Evolutionary conservation across 768 basidiomycete species (phyloP), one percentile per base, ranked within the genome.

Genomic region (Mycena amicta): DNA sequence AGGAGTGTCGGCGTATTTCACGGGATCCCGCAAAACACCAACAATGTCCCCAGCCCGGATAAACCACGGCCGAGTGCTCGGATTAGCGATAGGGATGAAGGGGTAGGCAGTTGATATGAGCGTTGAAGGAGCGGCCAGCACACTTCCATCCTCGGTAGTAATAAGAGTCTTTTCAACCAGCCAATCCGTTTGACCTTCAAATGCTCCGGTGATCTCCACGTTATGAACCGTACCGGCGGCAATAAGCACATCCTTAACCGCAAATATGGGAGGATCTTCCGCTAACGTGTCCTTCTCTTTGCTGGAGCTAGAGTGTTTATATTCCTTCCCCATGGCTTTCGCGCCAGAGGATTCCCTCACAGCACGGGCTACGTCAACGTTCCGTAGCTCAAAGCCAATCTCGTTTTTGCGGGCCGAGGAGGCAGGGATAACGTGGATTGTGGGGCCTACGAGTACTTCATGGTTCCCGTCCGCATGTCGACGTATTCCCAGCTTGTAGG

Each of bases 101-200:
- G 52, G 52, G 11, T 23, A 3, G 5, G 5, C 4, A 6, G 31
- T 6, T 12, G 11, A 3, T 3, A 53, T 41, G 22, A 39, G 23
- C 4, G 52, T 53, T 23, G 16, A 23, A 3, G 52, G 52, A 5
- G 52, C 52, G 5, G 52, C 31, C 13, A 53, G 4, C 31, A 53
- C 52, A 25, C 52, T 53, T 15, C 39, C 52, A 40, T 39, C 37
- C 8, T 53, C 52, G 5, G 23, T 53, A 4, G 30, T 40, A 15
- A 66, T 57, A n/a, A 63, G 16, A 2, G 56, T 20, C 39, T 59
- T 66, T n/a, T 66, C 65, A 2, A 67, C 63, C 15, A 67, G 20
- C 66, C 66, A 67, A 3, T 62, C 57, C 2, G 55, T 22, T 8
- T 39, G 28, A 18, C 33, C 47, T 3, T 47, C 62, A 43, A 67